These are phyloP conservation scores for Theileria parva DNA, from an alignment of 169 alveolate species.

Conservation along the genomic window DNA sequence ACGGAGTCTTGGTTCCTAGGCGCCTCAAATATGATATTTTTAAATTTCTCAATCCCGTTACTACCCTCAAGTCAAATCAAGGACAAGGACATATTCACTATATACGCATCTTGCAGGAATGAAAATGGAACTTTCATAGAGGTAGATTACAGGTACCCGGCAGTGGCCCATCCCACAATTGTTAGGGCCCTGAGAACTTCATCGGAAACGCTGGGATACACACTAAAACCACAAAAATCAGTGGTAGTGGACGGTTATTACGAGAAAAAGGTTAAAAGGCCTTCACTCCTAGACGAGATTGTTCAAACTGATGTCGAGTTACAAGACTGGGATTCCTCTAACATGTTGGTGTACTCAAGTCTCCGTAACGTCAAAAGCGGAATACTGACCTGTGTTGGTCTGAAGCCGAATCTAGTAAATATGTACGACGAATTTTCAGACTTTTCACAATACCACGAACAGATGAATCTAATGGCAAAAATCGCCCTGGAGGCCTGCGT, in stretches of 20 bases:
- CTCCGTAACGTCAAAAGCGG: constrained; percentile 35
- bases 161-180: constrained; percentile 51
- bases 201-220: constrained; percentile 11
- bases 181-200: constrained; percentile 47
- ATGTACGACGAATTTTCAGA: constrained; percentile 7
- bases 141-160: constrained; percentile 33
- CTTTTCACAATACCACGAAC: neutral
- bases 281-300: constrained; percentile 10
- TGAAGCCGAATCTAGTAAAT: neutral
- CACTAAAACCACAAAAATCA: constrained; percentile 23
- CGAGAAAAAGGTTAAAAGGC: constrained; percentile 18
- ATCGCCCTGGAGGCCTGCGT: constrained; percentile 4
- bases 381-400: constrained; percentile 8
- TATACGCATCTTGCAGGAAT: constrained; percentile 37
- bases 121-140: constrained; percentile 20
- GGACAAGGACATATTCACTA: constrained; percentile 28
- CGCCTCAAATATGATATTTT: constrained; percentile 34
- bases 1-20: constrained; percentile 35
- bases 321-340: constrained; percentile 43
- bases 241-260: constrained; percentile 41
- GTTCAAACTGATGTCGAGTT: constrained; percentile 35
- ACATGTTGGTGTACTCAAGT: constrained; percentile 18
- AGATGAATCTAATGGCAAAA: constrained; percentile 9
- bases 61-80: constrained; percentile 8
- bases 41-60: constrained; percentile 26